A percentile compares a stretch with the other conserved stretches of the same genome.
phyloP scores from a whole-genome alignment of 345 rosid genomes.

The Excoecaria agallocha region DNA sequence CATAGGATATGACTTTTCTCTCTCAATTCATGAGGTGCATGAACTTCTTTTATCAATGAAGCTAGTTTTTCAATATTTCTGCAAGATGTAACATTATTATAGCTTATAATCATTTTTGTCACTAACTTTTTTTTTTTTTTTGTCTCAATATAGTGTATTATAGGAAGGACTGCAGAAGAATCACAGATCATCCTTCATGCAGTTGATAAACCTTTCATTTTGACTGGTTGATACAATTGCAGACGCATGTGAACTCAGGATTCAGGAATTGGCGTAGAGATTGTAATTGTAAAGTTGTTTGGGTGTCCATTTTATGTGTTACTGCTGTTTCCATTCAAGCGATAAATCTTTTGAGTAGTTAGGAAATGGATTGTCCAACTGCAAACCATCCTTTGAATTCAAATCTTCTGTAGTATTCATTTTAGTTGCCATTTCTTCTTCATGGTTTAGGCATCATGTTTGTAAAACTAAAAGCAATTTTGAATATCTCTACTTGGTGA shows the following conservation, averaged over 20 bases:
- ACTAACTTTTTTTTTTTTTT: neutral
- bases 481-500: neutral
- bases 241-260: neutral
- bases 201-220: neutral
- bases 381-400: slow-evolving; percentile 8
- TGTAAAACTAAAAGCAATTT: slow-evolving; percentile 6
- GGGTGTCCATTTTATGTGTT: slow-evolving; percentile 2
- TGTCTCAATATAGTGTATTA: neutral
- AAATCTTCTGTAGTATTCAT: neutral
- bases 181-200: neutral
- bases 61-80: neutral
- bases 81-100: neutral
- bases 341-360: neutral
- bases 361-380: slow-evolving; percentile 11
- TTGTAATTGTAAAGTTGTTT: slow-evolving; percentile 16
- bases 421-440: slow-evolving; percentile 3
- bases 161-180: slow-evolving; percentile 11
- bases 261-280: slow-evolving; percentile 9
- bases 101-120: neutral
- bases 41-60: neutral
- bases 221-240: neutral
- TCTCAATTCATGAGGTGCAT: neutral
- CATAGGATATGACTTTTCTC: neutral
- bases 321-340: slow-evolving; percentile 13
- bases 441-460: neutral